phyloP scores from a whole-genome alignment of 1,284 basidiomycete genomes.

The Inonotus obliquus region DNA sequence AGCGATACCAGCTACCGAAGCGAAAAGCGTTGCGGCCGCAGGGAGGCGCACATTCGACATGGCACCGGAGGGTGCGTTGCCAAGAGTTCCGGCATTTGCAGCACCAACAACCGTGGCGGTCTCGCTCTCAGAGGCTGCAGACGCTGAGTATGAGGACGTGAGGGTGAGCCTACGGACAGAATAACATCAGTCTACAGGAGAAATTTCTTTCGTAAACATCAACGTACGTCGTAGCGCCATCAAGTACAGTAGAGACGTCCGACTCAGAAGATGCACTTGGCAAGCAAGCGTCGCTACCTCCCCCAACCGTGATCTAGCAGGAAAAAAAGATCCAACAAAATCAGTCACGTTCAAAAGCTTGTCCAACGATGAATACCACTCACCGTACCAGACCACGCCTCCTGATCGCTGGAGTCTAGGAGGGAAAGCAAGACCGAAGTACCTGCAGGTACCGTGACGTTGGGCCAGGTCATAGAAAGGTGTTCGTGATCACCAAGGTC shows the following conservation, averaged over 20 bases:
- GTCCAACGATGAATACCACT: constrained; percentile 23
- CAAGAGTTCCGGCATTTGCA: constrained; percentile 46
- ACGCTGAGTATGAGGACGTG: constrained; percentile 21
- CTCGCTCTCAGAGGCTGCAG: constrained; percentile 21
- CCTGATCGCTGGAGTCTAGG: constrained; percentile 45
- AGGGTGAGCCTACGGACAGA: constrained; percentile 17
- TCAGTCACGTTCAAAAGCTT: constrained; percentile 7
- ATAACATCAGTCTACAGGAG: background rate
- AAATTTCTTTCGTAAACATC: constrained; percentile 15
- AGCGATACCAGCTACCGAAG: constrained; percentile 5
- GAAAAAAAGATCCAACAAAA: background rate
- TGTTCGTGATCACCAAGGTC: constrained; percentile 54
- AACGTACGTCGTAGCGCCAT: constrained; percentile 22
- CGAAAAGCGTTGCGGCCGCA: constrained; percentile 8
- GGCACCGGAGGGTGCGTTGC: constrained; percentile 25
- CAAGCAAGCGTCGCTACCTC: constrained; percentile 46
- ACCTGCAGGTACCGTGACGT: constrained; percentile 43
- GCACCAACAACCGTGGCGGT: constrained; percentile 39
- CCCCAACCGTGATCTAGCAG: constrained; percentile 48
- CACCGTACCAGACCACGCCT: constrained; percentile 63
- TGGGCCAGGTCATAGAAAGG: constrained; percentile 41
- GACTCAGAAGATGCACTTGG: constrained; percentile 17
- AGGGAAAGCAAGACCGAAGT: constrained; percentile 50
- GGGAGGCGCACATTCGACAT: constrained; percentile 19
- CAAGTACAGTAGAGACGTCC: constrained; percentile 21